A percentile compares a stretch with the other conserved stretches of the same genome.
Evolutionary conservation across 2,329 filamentous ascomycete species (phyloP).

Genomic region (Aaosphaeria arxii): DNA sequence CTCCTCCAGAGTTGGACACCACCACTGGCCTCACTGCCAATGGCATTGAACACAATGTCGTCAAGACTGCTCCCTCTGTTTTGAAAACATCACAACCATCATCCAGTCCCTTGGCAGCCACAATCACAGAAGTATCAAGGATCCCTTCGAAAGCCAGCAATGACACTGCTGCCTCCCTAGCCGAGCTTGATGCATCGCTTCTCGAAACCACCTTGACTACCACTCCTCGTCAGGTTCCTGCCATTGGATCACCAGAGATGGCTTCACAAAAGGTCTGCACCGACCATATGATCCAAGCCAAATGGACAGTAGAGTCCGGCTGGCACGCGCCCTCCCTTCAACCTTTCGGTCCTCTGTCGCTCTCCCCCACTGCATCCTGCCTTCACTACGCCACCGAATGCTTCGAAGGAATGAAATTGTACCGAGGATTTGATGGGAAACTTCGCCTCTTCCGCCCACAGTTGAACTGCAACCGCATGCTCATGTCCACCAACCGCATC

Average conservation of each 20-base stretch:
- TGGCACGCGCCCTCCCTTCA: conserved; percentile 73
- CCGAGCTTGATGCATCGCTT: conserved; percentile 44
- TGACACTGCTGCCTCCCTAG: conserved; percentile 21
- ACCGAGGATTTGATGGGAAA: conserved; percentile 65
- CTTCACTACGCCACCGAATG: conserved; percentile 90
- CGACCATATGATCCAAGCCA: conserved; percentile 83
- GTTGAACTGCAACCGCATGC: conserved; percentile 66
- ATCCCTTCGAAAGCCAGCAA: conserved; percentile 12
- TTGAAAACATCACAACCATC: conserved; percentile 15
- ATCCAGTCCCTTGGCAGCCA: conserved; percentile 13
- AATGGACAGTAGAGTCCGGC: conserved; percentile 63
- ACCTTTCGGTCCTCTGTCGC: conserved; percentile 72
- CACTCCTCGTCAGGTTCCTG: conserved; percentile 42
- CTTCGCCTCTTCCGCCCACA: conserved; percentile 76
- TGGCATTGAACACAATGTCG: conserved; percentile 29
- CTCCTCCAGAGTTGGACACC: conserved; percentile 18
- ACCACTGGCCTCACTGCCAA: conserved; percentile 27
- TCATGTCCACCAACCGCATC: conserved; percentile 58
- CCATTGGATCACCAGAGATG: conserved; percentile 38
- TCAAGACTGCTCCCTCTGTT: conserved; percentile 29
- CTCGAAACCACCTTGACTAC: conserved; percentile 41
- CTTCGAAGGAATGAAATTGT: conserved; percentile 81
- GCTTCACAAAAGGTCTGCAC: conserved; percentile 53
- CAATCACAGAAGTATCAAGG: conserved; percentile 13
- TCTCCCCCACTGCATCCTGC: conserved; percentile 77